Evolutionary conservation across 225 moss, liverwort and hornwort species (phyloP).

Genomic region (Pseudisothecium myosuroides): DNA sequence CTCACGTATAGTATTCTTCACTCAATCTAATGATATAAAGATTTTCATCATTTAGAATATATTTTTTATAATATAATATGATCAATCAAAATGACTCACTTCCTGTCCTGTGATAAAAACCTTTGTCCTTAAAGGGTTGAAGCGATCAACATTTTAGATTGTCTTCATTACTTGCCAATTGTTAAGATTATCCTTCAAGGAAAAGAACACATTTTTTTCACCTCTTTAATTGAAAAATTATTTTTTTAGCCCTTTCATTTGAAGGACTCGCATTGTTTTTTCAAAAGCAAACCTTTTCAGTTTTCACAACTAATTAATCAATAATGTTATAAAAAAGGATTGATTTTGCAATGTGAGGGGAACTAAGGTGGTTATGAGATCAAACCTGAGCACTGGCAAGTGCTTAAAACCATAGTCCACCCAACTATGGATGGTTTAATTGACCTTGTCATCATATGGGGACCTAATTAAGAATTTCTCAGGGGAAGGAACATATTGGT

Average conservation of each 20-base stretch:
- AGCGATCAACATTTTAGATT: neutral
- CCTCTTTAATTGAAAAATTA: neutral
- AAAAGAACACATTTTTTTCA: neutral
- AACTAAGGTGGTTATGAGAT: neutral
- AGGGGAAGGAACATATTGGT: no score
- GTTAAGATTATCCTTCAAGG: neutral
- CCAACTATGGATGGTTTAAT: no score
- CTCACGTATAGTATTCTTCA: no score
- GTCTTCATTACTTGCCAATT: neutral
- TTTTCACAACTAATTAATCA: no score
- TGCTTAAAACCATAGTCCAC: no score
- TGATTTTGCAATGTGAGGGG: neutral
- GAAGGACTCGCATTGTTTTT: rapidly evolving
- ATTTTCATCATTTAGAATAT: no score
- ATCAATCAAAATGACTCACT: neutral
- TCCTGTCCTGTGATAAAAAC: no score
- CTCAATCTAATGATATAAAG: no score
- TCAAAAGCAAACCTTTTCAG: neutral
- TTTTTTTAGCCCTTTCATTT: neutral
- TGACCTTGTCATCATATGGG: no score
- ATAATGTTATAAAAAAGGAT: neutral
- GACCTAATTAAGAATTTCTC: no score
- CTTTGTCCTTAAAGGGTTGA: neutral
- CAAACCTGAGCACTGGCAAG: rapidly evolving
- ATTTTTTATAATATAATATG: neutral